Evolutionary conservation across 2,329 filamentous ascomycete species (phyloP).

Genomic region (Cryphonectria japonica): DNA sequence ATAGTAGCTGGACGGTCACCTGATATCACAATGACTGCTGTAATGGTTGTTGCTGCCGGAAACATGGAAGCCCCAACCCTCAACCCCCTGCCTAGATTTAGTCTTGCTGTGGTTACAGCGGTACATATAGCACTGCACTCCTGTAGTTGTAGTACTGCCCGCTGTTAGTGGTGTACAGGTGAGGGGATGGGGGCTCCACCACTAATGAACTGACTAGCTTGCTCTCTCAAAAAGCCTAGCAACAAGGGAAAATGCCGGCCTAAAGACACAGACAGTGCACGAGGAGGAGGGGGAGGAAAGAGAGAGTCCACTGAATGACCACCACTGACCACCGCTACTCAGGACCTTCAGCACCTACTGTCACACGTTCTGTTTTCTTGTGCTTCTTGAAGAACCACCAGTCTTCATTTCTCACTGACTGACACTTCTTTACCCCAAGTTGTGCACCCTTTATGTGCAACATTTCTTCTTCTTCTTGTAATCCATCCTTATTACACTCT

Average conservation of each 20-base stretch:
- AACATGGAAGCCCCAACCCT: slow-evolving; percentile 8
- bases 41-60: neutral
- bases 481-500: neutral
- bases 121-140: neutral
- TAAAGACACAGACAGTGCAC: no score
- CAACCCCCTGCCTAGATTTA: no score
- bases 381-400: neutral
- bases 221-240: neutral
- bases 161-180: neutral
- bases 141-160: neutral
- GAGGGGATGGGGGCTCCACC: neutral
- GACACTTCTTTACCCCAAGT: neutral
- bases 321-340: neutral
- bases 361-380: neutral
- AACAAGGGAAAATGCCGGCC: neutral
- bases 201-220: neutral
- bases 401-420: neutral
- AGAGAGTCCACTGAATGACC: neutral
- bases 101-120: no score
- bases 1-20: neutral
- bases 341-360: no score
- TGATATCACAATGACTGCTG: neutral
- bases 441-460: neutral
- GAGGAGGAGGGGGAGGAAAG: neutral
- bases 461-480: neutral